Evolutionary conservation across 139 green algal genomes (phyloP).

Genomic region (Monoraphidium neglectum): DNA sequence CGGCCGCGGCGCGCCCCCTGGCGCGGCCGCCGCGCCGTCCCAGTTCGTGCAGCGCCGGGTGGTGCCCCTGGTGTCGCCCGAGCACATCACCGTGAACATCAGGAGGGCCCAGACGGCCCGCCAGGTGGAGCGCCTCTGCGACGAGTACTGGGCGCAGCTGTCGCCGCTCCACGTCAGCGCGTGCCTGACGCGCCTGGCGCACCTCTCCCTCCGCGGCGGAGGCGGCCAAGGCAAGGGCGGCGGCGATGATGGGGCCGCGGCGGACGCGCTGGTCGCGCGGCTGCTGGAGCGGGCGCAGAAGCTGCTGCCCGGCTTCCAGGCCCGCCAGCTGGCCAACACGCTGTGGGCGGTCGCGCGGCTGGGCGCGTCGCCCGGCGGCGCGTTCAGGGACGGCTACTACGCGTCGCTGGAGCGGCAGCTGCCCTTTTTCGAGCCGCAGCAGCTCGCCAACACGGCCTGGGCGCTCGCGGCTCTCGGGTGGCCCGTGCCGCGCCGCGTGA

Average conservation of each 20-base stretch:
- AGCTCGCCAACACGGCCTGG: conserved; percentile 1
- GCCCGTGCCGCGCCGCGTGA: background rate
- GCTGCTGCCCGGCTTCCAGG: conserved; percentile 13
- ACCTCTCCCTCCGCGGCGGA: conserved; percentile 18
- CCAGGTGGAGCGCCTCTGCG: conserved; percentile 32
- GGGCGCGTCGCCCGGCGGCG: background rate
- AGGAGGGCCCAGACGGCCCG: conserved; percentile 26
- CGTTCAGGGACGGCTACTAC: background rate
- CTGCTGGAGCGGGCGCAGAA: conserved; percentile 1
- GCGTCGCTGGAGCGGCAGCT: background rate
- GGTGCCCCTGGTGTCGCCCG: background rate
- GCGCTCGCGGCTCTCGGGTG: conserved; percentile 19
- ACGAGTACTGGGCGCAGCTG: background rate
- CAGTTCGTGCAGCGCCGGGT: conserved; percentile 5
- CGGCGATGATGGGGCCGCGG: background rate
- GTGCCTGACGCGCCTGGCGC: conserved; percentile 36
- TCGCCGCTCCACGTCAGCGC: conserved; percentile 43
- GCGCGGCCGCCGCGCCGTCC: background rate
- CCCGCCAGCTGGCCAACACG: conserved; percentile 47
- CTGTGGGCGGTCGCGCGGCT: conserved; percentile 37
- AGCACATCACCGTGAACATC: conserved; percentile 28
- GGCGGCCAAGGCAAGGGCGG: background rate
- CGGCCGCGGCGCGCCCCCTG: background rate
- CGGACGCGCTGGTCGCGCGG: background rate
- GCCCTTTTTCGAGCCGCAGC: conserved; percentile 13